Percentiles rank a stretch among this genome's conserved stretches.
phyloP scores from a whole-genome alignment of 257 asterid species.

The Solanum bulbocastanum region DNA sequence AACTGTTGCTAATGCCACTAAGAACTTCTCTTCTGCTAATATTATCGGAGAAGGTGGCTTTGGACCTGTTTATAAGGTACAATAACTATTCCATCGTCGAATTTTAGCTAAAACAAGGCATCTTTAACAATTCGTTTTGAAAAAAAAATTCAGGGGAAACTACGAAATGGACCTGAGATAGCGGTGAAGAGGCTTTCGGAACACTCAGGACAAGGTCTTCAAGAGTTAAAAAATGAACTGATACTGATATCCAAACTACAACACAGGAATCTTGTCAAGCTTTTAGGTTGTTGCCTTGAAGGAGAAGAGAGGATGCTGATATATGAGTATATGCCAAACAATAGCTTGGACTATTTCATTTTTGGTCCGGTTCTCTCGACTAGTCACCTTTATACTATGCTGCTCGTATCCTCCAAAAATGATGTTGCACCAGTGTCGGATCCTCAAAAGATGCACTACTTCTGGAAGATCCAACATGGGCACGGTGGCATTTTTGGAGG shows the following conservation, averaged over 20 bases:
- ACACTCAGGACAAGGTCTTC: slow-evolving; percentile 28
- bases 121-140: neutral
- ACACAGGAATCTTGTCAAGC: slow-evolving; percentile 31
- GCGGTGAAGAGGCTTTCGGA: slow-evolving; percentile 38
- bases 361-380: slow-evolving; percentile 15
- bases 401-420: neutral
- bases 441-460: neutral
- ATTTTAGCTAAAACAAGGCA: neutral
- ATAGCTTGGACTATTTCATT: slow-evolving; percentile 25
- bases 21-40: slow-evolving; percentile 22
- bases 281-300: slow-evolving; percentile 30
- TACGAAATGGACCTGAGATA: slow-evolving; percentile 15
- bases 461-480: neutral
- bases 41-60: slow-evolving; percentile 36
- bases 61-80: slow-evolving; percentile 42
- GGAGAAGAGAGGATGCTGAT: slow-evolving; percentile 28
- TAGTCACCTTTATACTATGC: neutral
- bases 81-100: neutral
- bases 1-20: slow-evolving; percentile 20
- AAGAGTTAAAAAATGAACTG: slow-evolving; percentile 9
- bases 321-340: slow-evolving; percentile 28
- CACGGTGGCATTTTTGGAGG: neutral
- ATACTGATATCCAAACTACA: slow-evolving; percentile 33
- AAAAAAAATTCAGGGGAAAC: slow-evolving; percentile 15
- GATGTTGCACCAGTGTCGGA: neutral